Evolutionary conservation across 208 protist genomes (phyloP).

Genomic region (Leishmania turanica): DNA sequence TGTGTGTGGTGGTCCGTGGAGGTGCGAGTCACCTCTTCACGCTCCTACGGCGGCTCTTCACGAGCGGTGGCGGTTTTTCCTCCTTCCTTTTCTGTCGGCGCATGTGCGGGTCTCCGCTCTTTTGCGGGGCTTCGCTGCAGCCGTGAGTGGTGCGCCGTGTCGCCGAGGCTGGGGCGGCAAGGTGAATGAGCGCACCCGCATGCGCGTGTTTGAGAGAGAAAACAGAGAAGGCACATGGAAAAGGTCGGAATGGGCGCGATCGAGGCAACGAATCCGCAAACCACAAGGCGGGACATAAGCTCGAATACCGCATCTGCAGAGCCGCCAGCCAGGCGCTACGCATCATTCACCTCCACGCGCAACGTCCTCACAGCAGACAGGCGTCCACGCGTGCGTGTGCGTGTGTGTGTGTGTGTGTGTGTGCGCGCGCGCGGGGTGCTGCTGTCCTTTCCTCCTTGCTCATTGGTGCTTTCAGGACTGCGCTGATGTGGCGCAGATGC

Average conservation of each 20-base stretch:
- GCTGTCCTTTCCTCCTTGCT: too few species aligned
- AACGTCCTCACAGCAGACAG: not conserved
- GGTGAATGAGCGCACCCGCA: not conserved
- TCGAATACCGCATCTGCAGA: not conserved
- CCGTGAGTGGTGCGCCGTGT: not conserved
- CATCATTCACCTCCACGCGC: not conserved
- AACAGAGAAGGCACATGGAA: not conserved
- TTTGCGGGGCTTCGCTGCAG: not conserved
- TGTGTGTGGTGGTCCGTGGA: not conserved
- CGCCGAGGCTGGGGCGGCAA: not conserved
- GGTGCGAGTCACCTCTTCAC: not conserved
- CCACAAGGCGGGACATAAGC: not conserved
- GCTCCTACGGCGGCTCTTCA: not conserved
- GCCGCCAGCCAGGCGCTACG: not conserved
- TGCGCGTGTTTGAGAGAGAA: not conserved
- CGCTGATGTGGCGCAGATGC: not conserved
- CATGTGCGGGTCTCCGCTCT: not conserved
- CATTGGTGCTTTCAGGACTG: not conserved
- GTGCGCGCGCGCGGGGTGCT: not conserved
- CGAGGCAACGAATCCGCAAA: not conserved
- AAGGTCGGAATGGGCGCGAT: not conserved
- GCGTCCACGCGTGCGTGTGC: not conserved
- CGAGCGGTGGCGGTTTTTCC: not conserved
- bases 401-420: not conserved
- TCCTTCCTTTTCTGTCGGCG: constrained; percentile 4